Conservation (phyloP, 2,329 filamentous ascomycete species). For the Clarireedia paspali region DNA sequence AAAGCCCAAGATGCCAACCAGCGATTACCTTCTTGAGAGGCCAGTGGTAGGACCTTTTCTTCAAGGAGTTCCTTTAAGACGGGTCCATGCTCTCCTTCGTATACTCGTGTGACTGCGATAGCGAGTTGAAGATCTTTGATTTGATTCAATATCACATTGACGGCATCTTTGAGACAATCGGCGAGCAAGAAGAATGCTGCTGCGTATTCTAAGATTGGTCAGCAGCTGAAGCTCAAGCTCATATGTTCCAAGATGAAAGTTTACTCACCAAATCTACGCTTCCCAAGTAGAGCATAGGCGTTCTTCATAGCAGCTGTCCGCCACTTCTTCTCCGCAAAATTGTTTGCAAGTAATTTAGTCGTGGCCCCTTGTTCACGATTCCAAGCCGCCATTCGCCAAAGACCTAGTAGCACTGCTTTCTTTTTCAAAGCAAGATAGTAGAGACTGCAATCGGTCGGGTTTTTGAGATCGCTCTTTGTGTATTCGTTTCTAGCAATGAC, state of each 20-base stretch:
- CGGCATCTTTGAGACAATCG: slow-evolving; percentile 75
- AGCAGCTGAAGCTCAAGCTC: slow-evolving; percentile 9
- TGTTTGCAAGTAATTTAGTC: slow-evolving; percentile 73
- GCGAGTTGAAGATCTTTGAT: slow-evolving; percentile 85
- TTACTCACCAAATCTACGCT: slow-evolving; percentile 68
- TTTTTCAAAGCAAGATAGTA: slow-evolving; percentile 88
- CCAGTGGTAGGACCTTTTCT: slow-evolving; percentile 70
- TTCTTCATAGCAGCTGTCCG: slow-evolving; percentile 88
- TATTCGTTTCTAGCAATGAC: slow-evolving; percentile 90
- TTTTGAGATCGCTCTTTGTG: slow-evolving; percentile 76
- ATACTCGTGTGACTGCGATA: slow-evolving; percentile 78
- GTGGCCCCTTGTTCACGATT: slow-evolving; percentile 80
- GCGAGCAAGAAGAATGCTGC: slow-evolving; percentile 93
- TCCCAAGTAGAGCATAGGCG: slow-evolving; percentile 88
- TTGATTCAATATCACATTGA: slow-evolving; percentile 79
- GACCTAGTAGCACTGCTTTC: slow-evolving; percentile 79
- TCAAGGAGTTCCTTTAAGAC: slow-evolving; percentile 67
- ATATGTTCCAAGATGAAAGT: not conserved
- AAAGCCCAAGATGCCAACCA: slow-evolving; percentile 97
- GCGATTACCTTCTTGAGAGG: slow-evolving; percentile 74
- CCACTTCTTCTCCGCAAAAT: slow-evolving; percentile 84
- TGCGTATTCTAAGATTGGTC: slow-evolving; percentile 63
- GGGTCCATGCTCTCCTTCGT: slow-evolving; percentile 75
- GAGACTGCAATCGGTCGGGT: slow-evolving; percentile 83
- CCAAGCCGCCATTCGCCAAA: slow-evolving; percentile 93